Evolutionary conservation across 768 basidiomycete genomes (phyloP).

Genomic region (Tephrocybe rancida): DNA sequence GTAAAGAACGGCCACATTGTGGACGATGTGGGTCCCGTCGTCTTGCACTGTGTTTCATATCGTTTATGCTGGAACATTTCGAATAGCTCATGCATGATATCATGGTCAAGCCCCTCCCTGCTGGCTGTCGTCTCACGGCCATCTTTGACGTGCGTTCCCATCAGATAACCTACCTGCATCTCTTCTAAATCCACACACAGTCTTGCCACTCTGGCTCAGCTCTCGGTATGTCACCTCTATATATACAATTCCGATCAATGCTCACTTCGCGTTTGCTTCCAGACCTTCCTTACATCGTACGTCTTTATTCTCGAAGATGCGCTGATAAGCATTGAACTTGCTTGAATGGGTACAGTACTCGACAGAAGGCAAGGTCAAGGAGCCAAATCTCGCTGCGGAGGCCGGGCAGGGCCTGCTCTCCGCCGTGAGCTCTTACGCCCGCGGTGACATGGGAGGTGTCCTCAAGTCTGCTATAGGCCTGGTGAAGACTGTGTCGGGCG

Average conservation of each 20-base stretch:
- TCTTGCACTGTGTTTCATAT: background rate
- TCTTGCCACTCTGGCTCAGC: slow-evolving; percentile 92
- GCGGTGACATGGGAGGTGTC: slow-evolving; percentile 80
- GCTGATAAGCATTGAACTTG: background rate
- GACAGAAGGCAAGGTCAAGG: slow-evolving; percentile 94
- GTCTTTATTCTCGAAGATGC: slow-evolving; percentile 13
- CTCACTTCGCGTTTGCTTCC: background rate
- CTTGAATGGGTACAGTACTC: slow-evolving; percentile 77
- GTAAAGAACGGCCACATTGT: slow-evolving; percentile 74
- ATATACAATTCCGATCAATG: background rate
- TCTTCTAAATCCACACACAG: slow-evolving; percentile 33
- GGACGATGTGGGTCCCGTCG: slow-evolving; percentile 70
- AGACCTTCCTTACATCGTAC: slow-evolving; percentile 74
- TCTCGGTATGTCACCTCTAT: slow-evolving; percentile 52
- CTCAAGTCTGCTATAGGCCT: slow-evolving; percentile 74
- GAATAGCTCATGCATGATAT: slow-evolving; percentile 75
- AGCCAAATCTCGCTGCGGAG: slow-evolving; percentile 86
- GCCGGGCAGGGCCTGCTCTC: slow-evolving; percentile 87
- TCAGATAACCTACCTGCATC: background rate
- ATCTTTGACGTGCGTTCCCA: slow-evolving; percentile 69
- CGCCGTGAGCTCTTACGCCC: slow-evolving; percentile 75
- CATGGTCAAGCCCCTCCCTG: slow-evolving; percentile 79
- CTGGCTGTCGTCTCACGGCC: slow-evolving; percentile 87
- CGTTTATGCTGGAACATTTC: slow-evolving; percentile 6
- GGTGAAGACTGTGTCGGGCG: slow-evolving; percentile 74